Conservation (phyloP, 2,329 filamentous ascomycete genomes). For the Mariannaea sp. region DNA sequence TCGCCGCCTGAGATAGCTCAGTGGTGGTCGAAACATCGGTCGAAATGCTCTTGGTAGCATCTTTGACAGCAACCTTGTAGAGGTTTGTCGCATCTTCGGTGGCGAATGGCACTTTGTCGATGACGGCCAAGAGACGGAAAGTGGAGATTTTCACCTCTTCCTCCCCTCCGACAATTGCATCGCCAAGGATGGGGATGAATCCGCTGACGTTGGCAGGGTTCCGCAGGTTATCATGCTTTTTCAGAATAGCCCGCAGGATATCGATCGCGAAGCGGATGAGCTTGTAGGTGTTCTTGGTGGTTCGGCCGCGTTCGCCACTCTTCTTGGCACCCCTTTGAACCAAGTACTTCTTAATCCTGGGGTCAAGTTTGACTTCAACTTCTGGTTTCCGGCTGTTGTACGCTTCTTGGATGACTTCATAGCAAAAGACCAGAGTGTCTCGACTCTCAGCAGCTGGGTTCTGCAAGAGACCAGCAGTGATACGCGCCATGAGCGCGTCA, state of each 20-base stretch:
- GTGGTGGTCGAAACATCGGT: constrained; percentile 77
- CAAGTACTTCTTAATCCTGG: constrained; percentile 72
- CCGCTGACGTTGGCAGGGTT: constrained; percentile 80
- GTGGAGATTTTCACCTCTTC: constrained; percentile 92
- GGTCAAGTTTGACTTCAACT: constrained; percentile 61
- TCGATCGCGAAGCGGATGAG: constrained; percentile 87
- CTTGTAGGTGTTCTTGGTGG: constrained; percentile 83
- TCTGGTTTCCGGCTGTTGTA: constrained; percentile 67
- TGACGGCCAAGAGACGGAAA: constrained; percentile 80
- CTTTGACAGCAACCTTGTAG: constrained; percentile 79
- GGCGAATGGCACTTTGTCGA: constrained; percentile 82
- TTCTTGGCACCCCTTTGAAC: constrained; percentile 80
- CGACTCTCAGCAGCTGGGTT: constrained; percentile 79
- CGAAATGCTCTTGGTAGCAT: constrained; percentile 82
- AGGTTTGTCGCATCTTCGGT: constrained; percentile 68
- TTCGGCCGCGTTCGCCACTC: constrained; percentile 70
- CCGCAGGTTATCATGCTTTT: constrained; percentile 81
- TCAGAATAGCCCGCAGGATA: constrained; percentile 80
- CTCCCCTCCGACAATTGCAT: constrained; percentile 80
- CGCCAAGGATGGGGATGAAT: constrained; percentile 87
- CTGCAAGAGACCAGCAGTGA: constrained; percentile 80
- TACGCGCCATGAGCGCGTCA: constrained; percentile 82
- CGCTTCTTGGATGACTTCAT: constrained; percentile 87
- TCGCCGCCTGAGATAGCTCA: constrained; percentile 82
- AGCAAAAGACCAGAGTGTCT: constrained; percentile 91